Evolutionary conservation across 768 basidiomycete species (phyloP).

Genomic region (Sutorius australiensis): DNA sequence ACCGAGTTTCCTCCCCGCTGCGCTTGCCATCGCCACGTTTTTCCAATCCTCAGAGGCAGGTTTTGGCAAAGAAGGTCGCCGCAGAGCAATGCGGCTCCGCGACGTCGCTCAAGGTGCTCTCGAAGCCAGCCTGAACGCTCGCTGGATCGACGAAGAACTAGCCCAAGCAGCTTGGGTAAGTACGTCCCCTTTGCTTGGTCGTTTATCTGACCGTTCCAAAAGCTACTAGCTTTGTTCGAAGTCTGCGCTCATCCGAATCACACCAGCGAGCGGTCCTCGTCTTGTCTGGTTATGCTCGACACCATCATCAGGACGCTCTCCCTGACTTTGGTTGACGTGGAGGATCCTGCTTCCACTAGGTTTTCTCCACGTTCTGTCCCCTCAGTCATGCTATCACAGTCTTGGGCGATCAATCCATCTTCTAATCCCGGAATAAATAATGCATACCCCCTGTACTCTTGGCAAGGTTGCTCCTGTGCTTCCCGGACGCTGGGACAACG

Average conservation of each 20-base stretch:
- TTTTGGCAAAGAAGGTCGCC: constrained; percentile 46
- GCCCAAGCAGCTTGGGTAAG: constrained; percentile 76
- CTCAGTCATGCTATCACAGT: constrained; percentile 28
- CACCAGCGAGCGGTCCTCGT: constrained; percentile 48
- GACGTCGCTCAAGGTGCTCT: constrained; percentile 68
- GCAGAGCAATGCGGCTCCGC: constrained; percentile 54
- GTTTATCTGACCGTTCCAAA: constrained; percentile 7
- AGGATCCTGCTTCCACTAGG: constrained; percentile 47
- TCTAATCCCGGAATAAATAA: neutral
- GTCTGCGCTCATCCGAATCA: constrained; percentile 65
- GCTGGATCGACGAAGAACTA: constrained; percentile 70
- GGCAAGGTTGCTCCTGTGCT: constrained; percentile 43
- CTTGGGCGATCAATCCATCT: constrained; percentile 4
- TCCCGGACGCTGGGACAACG: constrained; percentile 48
- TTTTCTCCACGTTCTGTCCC: constrained; percentile 53
- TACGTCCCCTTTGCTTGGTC: neutral
- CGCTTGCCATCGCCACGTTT: constrained; percentile 63
- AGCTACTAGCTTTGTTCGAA: constrained; percentile 73
- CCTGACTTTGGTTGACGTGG: constrained; percentile 56
- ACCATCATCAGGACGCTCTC: constrained; percentile 60
- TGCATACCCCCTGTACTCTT: constrained; percentile 6
- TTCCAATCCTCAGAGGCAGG: constrained; percentile 67
- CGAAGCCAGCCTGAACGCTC: constrained; percentile 66
- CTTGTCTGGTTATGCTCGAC: constrained; percentile 61
- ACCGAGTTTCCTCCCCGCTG: constrained; percentile 60